Evolutionary conservation across 768 basidiomycete genomes (phyloP).

Genomic region (Ramaria rubella): DNA sequence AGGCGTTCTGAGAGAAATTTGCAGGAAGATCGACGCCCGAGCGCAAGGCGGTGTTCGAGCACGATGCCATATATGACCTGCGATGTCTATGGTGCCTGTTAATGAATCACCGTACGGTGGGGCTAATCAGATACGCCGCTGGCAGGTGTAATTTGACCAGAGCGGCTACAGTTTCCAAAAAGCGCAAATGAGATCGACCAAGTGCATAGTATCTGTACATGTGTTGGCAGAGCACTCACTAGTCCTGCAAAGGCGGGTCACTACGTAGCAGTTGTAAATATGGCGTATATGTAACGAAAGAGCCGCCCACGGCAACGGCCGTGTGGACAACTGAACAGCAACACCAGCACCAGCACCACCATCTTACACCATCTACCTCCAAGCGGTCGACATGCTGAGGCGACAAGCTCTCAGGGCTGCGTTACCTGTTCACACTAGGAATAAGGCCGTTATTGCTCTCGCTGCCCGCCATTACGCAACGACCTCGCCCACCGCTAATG

Average conservation of each 20-base stretch:
- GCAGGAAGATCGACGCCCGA: background rate
- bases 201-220: too few relatives aligned
- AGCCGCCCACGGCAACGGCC: too few relatives aligned
- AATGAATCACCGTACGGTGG: too few relatives aligned
- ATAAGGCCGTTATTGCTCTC: background rate
- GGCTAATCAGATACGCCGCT: too few relatives aligned
- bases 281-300: too few relatives aligned
- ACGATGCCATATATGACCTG: background rate
- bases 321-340: background rate
- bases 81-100: background rate
- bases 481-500: conserved; percentile 33
- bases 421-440: background rate
- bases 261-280: too few relatives aligned
- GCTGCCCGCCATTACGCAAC: conserved; percentile 14
- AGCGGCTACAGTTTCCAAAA: too few relatives aligned
- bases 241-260: too few relatives aligned
- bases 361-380: background rate
- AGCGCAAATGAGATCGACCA: too few relatives aligned
- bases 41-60: background rate
- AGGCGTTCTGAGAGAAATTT: background rate
- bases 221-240: too few relatives aligned
- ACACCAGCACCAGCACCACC: background rate
- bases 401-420: conserved; percentile 7
- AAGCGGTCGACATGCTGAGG: conserved; percentile 6
- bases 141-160: too few relatives aligned